phyloP scores from a whole-genome alignment of 192 early-diverging fungal species.

The Coemansia sp. region DNA sequence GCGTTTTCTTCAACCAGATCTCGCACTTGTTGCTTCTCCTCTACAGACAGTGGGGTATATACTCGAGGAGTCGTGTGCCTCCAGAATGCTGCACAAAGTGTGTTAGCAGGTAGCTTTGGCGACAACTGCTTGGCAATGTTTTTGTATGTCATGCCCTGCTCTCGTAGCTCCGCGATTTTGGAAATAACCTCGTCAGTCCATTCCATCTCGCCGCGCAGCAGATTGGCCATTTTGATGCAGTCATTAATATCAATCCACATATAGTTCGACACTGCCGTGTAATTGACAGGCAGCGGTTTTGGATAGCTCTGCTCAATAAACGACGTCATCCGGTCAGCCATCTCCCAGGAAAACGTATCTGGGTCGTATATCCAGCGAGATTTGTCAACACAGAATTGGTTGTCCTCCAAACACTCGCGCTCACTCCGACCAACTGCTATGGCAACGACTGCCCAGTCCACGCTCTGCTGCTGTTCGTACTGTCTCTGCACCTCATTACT shows the following conservation, averaged over 20 bases:
- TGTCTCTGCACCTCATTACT: not conserved
- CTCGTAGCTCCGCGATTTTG: not conserved
- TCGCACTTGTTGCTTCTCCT: not conserved
- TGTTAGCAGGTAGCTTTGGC: not conserved
- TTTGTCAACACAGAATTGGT: not conserved
- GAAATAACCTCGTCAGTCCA: slow-evolving; percentile 3
- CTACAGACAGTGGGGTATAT: not conserved
- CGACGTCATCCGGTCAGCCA: slow-evolving; percentile 5
- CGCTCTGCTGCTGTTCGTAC: not conserved
- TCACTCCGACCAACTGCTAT: not conserved
- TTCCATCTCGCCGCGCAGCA: slow-evolving; percentile 4
- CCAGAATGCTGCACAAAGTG: not conserved
- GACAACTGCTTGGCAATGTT: slow-evolving; percentile 8
- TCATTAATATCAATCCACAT: slow-evolving; percentile 16
- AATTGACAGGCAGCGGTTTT: slow-evolving; percentile 2
- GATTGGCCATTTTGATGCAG: slow-evolving; percentile 4
- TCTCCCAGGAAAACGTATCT: slow-evolving; percentile 8
- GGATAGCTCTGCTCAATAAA: slow-evolving; percentile 17
- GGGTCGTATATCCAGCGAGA: slow-evolving; percentile 7
- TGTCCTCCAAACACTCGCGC: slow-evolving; percentile 12
- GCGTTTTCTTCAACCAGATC: not conserved
- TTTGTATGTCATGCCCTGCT: slow-evolving; percentile 2
- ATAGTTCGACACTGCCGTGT: slow-evolving; percentile 18
- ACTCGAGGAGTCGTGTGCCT: not conserved
- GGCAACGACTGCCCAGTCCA: slow-evolving; percentile 6